phyloP scores from a whole-genome alignment of 106 monocot genomes.

The Hemerocallis citrina region DNA sequence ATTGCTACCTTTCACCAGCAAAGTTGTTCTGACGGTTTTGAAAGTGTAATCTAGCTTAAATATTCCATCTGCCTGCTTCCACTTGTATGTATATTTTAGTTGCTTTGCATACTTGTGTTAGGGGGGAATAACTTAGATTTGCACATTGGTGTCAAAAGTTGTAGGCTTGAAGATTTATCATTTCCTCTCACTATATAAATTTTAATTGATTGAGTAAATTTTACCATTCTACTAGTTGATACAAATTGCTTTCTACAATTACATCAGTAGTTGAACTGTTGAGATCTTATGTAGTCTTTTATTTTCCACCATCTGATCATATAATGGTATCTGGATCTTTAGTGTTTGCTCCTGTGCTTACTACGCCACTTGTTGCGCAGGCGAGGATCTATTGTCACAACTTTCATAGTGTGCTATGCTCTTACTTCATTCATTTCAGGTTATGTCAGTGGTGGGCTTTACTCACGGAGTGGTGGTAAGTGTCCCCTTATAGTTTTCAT shows the following conservation, averaged over 20 bases:
- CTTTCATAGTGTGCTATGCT: conserved; percentile 98
- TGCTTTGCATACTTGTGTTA: no score
- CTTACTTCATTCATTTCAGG: conserved; percentile 96
- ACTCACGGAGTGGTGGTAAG: conserved; percentile 91
- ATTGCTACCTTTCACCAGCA: no score
- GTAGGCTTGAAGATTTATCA: no score
- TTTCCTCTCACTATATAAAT: no score
- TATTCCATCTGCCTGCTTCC: no score
- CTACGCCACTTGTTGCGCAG: conserved; percentile 6
- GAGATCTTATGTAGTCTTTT: neutral
- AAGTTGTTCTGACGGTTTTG: no score
- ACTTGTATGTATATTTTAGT: no score
- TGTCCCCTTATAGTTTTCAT: conserved; percentile 3
- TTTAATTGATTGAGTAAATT: no score
- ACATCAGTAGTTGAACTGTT: neutral
- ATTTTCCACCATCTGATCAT: neutral
- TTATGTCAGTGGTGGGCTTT: conserved; percentile 90
- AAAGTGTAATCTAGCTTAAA: no score
- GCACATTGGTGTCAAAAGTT: no score
- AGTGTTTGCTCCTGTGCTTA: neutral
- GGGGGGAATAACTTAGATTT: no score
- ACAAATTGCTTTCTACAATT: neutral
- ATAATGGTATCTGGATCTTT: neutral
- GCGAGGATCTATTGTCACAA: conserved; percentile 66
- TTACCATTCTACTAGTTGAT: no score